Evolutionary conservation across 768 basidiomycete genomes (phyloP).

Genomic region (Lentinula guzmanii): DNA sequence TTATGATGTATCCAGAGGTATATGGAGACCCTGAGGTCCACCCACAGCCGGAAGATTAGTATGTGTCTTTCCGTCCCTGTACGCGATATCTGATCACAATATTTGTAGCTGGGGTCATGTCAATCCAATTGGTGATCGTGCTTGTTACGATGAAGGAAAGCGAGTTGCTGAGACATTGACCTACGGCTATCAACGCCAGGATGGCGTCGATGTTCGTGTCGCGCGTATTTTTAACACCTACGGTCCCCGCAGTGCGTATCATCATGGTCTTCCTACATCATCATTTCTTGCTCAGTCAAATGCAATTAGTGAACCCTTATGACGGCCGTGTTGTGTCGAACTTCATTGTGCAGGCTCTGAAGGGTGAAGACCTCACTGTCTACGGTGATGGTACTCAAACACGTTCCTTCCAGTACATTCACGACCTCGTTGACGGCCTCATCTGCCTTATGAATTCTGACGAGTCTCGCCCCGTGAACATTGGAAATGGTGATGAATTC

Average conservation of each 20-base stretch:
- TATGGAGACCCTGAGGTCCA: constrained; percentile 99
- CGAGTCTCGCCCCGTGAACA: constrained; percentile 92
- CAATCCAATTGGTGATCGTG: constrained; percentile 96
- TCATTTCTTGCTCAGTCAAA: neutral
- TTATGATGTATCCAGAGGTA: constrained; percentile 56
- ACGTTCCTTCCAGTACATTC: constrained; percentile 96
- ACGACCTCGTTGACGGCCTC: constrained; percentile 93
- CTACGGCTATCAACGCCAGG: constrained; percentile 93
- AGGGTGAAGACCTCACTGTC: constrained; percentile 95
- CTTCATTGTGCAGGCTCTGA: constrained; percentile 96
- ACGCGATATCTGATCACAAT: neutral
- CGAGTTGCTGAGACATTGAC: constrained; percentile 97
- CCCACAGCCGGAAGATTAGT: constrained; percentile 96
- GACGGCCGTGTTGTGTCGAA: constrained; percentile 99
- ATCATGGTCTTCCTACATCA: neutral
- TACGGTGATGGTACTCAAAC: constrained; percentile 93
- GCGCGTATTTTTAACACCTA: constrained; percentile 99
- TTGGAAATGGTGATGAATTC: constrained; percentile 94
- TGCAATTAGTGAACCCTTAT: constrained; percentile 76
- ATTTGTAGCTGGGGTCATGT: constrained; percentile 92
- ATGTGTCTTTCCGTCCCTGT: constrained; percentile 22
- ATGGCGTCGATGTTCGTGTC: constrained; percentile 92
- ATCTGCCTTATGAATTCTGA: constrained; percentile 93
- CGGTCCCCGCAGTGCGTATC: constrained; percentile 68
- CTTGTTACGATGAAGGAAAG: constrained; percentile 99